phyloP scores from a whole-genome alignment of 2,329 filamentous ascomycete species.

The Ampelomyces quisqualis region DNA sequence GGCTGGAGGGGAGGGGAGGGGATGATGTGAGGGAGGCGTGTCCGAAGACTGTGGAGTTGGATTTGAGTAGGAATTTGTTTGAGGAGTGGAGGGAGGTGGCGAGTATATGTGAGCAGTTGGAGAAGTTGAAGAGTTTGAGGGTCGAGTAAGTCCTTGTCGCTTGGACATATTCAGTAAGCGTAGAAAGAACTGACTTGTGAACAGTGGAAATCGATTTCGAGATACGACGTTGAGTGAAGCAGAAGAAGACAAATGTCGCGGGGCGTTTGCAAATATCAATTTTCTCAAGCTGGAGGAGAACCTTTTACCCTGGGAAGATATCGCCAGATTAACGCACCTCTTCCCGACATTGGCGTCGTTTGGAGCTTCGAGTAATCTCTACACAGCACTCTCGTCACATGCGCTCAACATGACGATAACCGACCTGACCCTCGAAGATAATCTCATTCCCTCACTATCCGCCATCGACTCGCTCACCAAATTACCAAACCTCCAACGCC shows the following conservation, averaged over 20 bases:
- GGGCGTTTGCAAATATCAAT: constrained; percentile 43
- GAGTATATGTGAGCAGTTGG: constrained; percentile 69
- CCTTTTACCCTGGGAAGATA: constrained; percentile 43
- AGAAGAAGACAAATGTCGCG: constrained; percentile 25
- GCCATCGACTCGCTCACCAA: constrained; percentile 61
- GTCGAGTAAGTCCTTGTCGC: constrained; percentile 61
- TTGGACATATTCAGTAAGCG: neutral
- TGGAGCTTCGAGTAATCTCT: constrained; percentile 45
- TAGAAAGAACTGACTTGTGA: neutral
- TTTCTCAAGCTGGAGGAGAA: constrained; percentile 54
- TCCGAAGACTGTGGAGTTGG: constrained; percentile 68
- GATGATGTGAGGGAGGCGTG: constrained; percentile 58
- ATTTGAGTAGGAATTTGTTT: constrained; percentile 83
- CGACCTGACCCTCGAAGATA: constrained; percentile 70
- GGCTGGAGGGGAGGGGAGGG: constrained; percentile 28
- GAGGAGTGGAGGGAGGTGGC: constrained; percentile 66
- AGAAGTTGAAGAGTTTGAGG: constrained; percentile 64
- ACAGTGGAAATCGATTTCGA: constrained; percentile 72
- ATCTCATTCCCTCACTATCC: constrained; percentile 62
- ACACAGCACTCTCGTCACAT: constrained; percentile 34
- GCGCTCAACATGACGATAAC: constrained; percentile 56
- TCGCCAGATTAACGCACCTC: constrained; percentile 47
- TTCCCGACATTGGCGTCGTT: constrained; percentile 60
- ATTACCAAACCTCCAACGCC: constrained; percentile 53
- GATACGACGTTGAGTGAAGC: constrained; percentile 25